phyloP scores from a whole-genome alignment of 169 alveolate species.

The Plasmodium knowlesi region DNA sequence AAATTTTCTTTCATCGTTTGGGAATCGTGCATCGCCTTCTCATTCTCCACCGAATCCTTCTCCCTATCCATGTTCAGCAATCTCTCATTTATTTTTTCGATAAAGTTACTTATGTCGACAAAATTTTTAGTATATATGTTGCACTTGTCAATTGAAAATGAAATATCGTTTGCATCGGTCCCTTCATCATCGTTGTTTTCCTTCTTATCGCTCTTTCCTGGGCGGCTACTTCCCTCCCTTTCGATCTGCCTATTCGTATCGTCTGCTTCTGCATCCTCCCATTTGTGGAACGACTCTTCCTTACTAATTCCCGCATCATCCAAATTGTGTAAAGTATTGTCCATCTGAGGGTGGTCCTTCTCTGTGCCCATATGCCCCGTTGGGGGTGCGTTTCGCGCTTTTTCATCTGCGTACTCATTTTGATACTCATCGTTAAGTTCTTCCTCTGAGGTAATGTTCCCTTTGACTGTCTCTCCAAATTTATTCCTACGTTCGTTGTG shows the following conservation, averaged over 20 bases:
- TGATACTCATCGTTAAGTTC: not conserved
- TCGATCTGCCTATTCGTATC: not conserved
- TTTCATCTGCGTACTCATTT: not conserved
- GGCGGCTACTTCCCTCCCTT: not conserved
- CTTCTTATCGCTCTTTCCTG: conserved; percentile 2
- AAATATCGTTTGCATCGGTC: conserved; percentile 15
- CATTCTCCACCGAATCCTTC: conserved; percentile 75
- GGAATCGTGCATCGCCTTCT: conserved; percentile 13
- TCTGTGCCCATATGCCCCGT: not conserved
- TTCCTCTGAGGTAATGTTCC: not conserved
- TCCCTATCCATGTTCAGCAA: conserved; percentile 26
- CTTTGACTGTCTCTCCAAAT: not conserved
- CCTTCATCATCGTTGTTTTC: conserved; percentile 1
- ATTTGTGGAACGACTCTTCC: not conserved
- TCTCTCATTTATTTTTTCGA: conserved; percentile 41
- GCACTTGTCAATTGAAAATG: conserved; percentile 55
- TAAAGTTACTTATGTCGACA: conserved; percentile 55
- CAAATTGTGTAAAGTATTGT: not conserved
- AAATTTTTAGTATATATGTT: conserved; percentile 66
- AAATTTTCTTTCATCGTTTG: not conserved
- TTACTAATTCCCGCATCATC: not conserved
- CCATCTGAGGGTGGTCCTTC: not conserved
- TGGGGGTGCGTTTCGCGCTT: not conserved
- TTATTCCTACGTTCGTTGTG: not conserved
- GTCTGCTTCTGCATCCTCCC: not conserved